Evolutionary conservation across 306 rosid species (phyloP), one percentile per base, ranked within the genome.

Genomic region (Clitoria ternatea): DNA sequence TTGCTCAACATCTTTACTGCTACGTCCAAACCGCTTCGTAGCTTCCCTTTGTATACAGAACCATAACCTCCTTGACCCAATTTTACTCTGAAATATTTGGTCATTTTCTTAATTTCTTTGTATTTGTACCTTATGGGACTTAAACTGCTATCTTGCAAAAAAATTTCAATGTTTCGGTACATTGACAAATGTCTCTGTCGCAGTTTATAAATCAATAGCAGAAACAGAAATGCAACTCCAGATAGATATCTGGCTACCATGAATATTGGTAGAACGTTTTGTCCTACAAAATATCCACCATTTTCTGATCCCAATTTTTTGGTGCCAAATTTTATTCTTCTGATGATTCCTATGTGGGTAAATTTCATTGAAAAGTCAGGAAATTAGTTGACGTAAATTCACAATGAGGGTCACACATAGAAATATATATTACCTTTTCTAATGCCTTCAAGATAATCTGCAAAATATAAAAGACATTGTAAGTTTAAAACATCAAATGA

Each of bases 61-160:
- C 77, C 77, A 8, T 5, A 77, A 1, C 79, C 83, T 19, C 82
- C 82, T 65, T 78, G 26, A 33, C 82, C 83, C 3, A 73, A 17
- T 29, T 65, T 72, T 0, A 64, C 74, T 8, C 26, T 72, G 4
- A 78, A 78, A 24, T 40, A 35, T 24, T 39, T 7, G 0, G 59
- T 72, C 74, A 78, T 78, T 7, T 56, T 78, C 49, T 19, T 78
- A 2, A 78, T 45, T 14, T 71, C 48, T 5, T 11, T 62, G 37
- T 78, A 78, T 1, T 74, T 27, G 1, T 71, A 71, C 39, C 69
- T 64, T 1, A 78, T 55, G 40, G 82, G 82, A 15, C 42, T 71
- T 4, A 63, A 36, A 12, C 56, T 47, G 20, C 40, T 32, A 6
- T 23, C 65, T 33, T 33, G 48, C n/a, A 78, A 1, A 37, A 61